Conservation (phyloP, 2,329 filamentous ascomycete genomes). For the Aspergillus pseudoglaucus region DNA sequence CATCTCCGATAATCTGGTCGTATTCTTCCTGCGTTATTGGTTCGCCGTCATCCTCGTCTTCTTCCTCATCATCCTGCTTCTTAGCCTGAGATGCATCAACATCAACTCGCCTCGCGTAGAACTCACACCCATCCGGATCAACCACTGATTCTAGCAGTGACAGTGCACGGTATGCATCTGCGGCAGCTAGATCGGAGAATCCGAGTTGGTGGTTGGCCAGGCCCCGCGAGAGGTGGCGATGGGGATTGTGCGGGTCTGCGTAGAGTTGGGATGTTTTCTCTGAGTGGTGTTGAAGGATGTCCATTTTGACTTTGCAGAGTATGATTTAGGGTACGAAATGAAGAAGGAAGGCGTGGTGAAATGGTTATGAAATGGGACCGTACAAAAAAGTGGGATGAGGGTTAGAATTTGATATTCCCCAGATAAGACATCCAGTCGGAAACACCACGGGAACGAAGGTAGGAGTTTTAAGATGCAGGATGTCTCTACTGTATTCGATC, state of each 20-base stretch:
- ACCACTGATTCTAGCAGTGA: constrained; percentile 73
- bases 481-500: no score
- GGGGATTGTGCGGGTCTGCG: constrained; percentile 36
- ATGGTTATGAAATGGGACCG: no score
- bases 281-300: constrained; percentile 41
- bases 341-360: no score
- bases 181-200: constrained; percentile 83
- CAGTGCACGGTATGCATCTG: constrained; percentile 86
- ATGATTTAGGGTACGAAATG: not conserved
- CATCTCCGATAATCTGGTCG: constrained; percentile 27
- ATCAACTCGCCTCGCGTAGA: constrained; percentile 57
- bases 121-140: constrained; percentile 71
- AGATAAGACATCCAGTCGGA: no score
- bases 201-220: constrained; percentile 64
- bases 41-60: constrained; percentile 37
- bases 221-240: constrained; percentile 50
- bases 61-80: constrained; percentile 26
- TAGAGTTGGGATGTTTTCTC: constrained; percentile 46
- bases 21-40: constrained; percentile 29
- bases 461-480: no score
- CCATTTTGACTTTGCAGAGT: constrained; percentile 16
- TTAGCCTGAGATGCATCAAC: constrained; percentile 1
- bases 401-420: no score
- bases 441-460: no score
- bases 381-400: no score